phyloP scores from a whole-genome alignment of 768 basidiomycete species.

The Clitopilus hobsonii region DNA sequence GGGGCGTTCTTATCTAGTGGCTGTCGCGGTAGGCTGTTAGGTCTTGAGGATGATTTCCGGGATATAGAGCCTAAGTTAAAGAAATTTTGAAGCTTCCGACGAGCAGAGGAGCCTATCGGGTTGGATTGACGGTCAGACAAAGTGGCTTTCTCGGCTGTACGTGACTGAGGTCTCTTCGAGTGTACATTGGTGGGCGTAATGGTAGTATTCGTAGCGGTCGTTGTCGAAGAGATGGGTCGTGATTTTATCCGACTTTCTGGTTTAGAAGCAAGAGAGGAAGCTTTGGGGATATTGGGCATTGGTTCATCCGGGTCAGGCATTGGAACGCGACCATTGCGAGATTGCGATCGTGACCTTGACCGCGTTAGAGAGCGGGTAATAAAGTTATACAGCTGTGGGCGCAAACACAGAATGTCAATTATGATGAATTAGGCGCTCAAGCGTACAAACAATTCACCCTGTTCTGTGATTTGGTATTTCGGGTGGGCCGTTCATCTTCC shows the following conservation, averaged over 20 bases:
- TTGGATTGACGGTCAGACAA: slow-evolving; percentile 19
- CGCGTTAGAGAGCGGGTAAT: slow-evolving; percentile 45
- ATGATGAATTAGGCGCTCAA: slow-evolving; percentile 1
- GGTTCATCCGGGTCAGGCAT: slow-evolving; percentile 14
- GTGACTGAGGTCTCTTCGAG: slow-evolving; percentile 20
- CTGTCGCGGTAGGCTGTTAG: slow-evolving; percentile 17
- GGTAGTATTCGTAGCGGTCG: slow-evolving; percentile 58
- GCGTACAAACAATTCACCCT: slow-evolving; percentile 28
- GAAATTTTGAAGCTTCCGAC: slow-evolving; percentile 38
- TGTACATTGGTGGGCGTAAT: slow-evolving; percentile 54
- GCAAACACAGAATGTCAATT: slow-evolving; percentile 6
- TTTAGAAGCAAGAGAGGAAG: slow-evolving; percentile 30
- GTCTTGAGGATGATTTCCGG: slow-evolving; percentile 34
- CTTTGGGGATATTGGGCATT: slow-evolving; percentile 16
- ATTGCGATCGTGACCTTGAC: slow-evolving; percentile 60
- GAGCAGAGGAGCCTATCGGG: slow-evolving; percentile 31
- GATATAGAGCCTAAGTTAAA: slow-evolving; percentile 39
- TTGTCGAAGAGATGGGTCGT: slow-evolving; percentile 63
- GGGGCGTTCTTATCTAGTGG: slow-evolving; percentile 13
- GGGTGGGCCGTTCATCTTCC: slow-evolving; percentile 34
- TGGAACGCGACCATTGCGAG: slow-evolving; percentile 24
- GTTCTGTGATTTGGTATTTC: slow-evolving; percentile 40
- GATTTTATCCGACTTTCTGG: slow-evolving; percentile 46
- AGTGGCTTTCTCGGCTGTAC: slow-evolving; percentile 11
- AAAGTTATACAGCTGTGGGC: slow-evolving; percentile 55